Evolutionary conservation across 352 stramenopile species (phyloP), one percentile per base, ranked within the genome.

Genomic region (Aphanomyces cochlioides): DNA sequence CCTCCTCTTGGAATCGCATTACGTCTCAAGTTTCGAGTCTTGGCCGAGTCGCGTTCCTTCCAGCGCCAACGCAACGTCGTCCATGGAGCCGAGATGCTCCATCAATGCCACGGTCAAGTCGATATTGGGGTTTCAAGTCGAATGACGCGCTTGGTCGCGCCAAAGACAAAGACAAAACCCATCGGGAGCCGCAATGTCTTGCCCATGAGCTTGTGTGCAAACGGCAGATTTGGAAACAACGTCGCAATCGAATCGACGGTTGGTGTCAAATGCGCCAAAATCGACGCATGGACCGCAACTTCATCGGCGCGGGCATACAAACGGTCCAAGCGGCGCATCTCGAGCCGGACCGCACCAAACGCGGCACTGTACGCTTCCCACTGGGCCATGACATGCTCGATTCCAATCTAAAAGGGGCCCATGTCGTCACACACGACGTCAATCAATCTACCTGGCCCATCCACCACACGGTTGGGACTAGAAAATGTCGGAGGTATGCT

Each of bases 361-460:
- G 21, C 2, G 1, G 54, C 21, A 13, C 6, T 41, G 54, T 40
- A 17, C 17, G 17, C 5, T 37, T 61, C 54, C 54, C 54, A 61
- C 54, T 45, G 7, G 19, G 19, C 54, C 28, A 37, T 37, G 17
- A 61, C 54, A 10, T 37, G 5, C 28, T 37, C 54, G n/a, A 61
- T n/a, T 28, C 54, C 54, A 6, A n/a, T 19, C 54, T 61, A 58
- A 17, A 19, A 36, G 8, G 21, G 7, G 8, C 17, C 10, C 13
- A 28, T 28, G 50, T 12, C 43, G 17, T 50, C 10, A 50, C 17
- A n/a, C 10, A n/a, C 10, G 43, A 50, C 10, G 17, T 12, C 1
- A n/a, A 50, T 50, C 10, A n/a, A 61, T n/a, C 10, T 61, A 61
- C 54, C 15, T 61, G 54, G n/a, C 54, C 54, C 17, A 39, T 13